These are phyloP conservation scores for Basidioascus undulatus DNA, from an alignment of 768 basidiomycete genomes.

Conservation along the genomic window DNA sequence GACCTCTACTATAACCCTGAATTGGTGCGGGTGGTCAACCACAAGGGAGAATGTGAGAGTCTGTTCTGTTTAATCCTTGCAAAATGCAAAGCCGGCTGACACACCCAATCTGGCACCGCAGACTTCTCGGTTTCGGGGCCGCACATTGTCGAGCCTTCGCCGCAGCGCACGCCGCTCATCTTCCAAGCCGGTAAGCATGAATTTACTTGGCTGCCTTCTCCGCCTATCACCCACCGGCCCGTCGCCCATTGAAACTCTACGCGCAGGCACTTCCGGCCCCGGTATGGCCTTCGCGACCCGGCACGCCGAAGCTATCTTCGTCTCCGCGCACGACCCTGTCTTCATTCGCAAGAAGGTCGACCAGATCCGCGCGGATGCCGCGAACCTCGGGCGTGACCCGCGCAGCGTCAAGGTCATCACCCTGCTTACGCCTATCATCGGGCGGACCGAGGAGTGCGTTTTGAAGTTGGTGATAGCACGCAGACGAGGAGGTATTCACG, in stretches of 20 bases:
- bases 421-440: neutral
- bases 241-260: no score
- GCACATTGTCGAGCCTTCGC: neutral
- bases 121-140: conserved; percentile 1
- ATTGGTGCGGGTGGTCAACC: neutral
- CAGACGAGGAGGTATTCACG: no score
- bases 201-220: no score
- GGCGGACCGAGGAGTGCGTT: conserved; percentile 1
- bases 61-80: no score
- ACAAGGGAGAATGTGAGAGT: conserved; percentile 1
- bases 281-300: neutral
- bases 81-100: no score
- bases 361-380: neutral
- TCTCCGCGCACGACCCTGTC: neutral
- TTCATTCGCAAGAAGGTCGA: no score
- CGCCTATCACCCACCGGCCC: no score
- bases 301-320: conserved; percentile 2
- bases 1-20: neutral
- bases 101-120: no score
- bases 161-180: conserved; percentile 1
- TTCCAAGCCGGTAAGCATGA: no score
- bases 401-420: conserved; percentile 1
- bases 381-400: neutral
- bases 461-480: no score
- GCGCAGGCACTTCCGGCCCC: neutral